Base-by-base conservation (phyloP, 192 early-diverging fungal genomes). In the Chytriomyces sp. region DNA sequence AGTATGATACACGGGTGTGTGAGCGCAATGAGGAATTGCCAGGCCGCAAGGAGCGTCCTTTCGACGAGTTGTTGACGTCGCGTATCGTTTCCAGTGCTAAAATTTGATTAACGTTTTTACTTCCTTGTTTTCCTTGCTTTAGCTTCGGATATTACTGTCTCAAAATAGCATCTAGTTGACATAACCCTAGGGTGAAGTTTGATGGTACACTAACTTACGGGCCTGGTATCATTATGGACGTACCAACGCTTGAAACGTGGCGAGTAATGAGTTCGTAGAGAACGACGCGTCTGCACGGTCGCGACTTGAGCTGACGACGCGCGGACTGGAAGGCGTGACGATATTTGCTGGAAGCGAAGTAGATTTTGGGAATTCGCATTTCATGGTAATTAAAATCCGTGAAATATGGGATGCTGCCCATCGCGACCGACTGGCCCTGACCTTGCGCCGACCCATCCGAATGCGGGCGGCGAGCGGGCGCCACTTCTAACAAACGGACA, bases 191-290 rank as follows among this genome's bases (percentile, higher is more conserved):
- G n/a, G n/a, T n/a, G n/a, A n/a, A n/a, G n/a, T n/a, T n/a, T n/a
- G n/a, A n/a, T n/a, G n/a, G n/a, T n/a, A n/a, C n/a, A n/a, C n/a
- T n/a, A n/a, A n/a, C n/a, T n/a, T n/a, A n/a, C n/a, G n/a, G n/a
- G n/a, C n/a, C n/a, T n/a, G n/a, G n/a, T n/a, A n/a, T n/a, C n/a
- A n/a, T n/a, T n/a, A n/a, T n/a, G n/a, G n/a, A n/a, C n/a, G n/a
- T n/a, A n/a, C n/a, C n/a, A n/a, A n/a, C n/a, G n/a, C n/a, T n/a
- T n/a, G n/a, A n/a, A n/a, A n/a, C n/a, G n/a, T n/a, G n/a, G n/a
- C n/a, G n/a, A n/a, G n/a, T n/a, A n/a, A n/a, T n/a, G n/a, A 68
- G 56, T 75, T 69, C 54, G 65, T 40, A 32, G 59, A 59, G 74
- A 67, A 75, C 25, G 65, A 75, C 36, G 59, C 59, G 22, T 57